phyloP scores from a whole-genome alignment of 2,329 filamentous ascomycete genomes.

The Aureobasidium vineae region DNA sequence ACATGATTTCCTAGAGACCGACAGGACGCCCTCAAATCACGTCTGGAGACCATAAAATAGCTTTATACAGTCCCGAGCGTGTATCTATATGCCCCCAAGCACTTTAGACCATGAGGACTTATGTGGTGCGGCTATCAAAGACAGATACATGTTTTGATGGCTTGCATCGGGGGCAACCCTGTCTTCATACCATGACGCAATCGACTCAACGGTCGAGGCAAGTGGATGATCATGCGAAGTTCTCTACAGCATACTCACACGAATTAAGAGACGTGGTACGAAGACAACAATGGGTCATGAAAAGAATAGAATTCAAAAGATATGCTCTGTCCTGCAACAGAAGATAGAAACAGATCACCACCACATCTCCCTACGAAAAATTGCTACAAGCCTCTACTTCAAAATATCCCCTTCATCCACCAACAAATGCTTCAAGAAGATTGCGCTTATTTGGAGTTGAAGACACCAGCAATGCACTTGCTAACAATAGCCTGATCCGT shows the following conservation, averaged over 20 bases:
- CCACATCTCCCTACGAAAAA: no score
- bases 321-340: no score
- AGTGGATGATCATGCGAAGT: background rate
- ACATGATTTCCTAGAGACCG: background rate
- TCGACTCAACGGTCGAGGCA: background rate
- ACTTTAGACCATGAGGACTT: no score
- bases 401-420: no score
- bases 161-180: background rate
- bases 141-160: background rate
- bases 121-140: background rate
- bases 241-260: no score
- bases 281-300: no score
- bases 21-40: background rate
- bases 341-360: no score
- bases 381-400: no score
- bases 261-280: no score
- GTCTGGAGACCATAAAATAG: no score
- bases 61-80: background rate
- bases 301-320: no score
- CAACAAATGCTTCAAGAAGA: background rate
- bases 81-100: background rate
- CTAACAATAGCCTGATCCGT: slow-evolving; percentile 35
- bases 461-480: slow-evolving; percentile 36
- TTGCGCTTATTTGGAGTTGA: slow-evolving; percentile 28
- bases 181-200: slow-evolving; percentile 11